Base-by-base conservation (phyloP, 768 basidiomycete species). In the Tephrocybe rancida region DNA sequence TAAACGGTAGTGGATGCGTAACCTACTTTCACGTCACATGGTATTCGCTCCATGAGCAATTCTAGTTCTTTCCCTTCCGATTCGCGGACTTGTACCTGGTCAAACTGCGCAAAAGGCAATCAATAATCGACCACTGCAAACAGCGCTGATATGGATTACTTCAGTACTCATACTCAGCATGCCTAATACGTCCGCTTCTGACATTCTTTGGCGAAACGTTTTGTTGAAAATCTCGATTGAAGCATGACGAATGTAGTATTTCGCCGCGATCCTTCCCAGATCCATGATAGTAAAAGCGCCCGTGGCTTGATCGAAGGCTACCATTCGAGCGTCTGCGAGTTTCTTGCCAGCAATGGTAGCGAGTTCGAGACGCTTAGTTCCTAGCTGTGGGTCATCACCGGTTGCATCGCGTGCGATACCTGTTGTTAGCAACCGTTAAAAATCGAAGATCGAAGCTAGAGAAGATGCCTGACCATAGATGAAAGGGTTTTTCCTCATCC, bases 71-170 rank as follows among this genome's bases (percentile, higher is more conserved):
- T 79, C 26, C 86, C 71, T 68, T 99, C 97, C 24, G 87, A 86
- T 65, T 98, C 96, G 44, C 97, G 84, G 2, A 96, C 75, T 76
- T 96, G 93, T 45, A 99, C 86, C 75, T 99, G 97, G 55, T 94
- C 84, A 62, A 98, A 98, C 92, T 97, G 59, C 13, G 52, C 18
- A 24, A 29, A 8, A 37, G 21, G 32, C 13, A 44, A 16, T 54
- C 37, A 47, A 37, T 47, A 43, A 18, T 26, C 7, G 6, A 6
- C 25, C 34, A 42, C 6, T 13, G 6, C 19, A 32, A 25, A n/a
- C n/a, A n/a, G 32, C 11, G 22, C 19, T 5, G n/a, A 41, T 7
- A 41, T 5, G n/a, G 21, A 24, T 4, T 58, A 92, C 95, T 79
- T 99, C 97, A 13, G 92, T 95, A 55, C 93, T 95, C 78, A 80